These are phyloP conservation scores for Oryza coarctata DNA, from an alignment of 176 grass and related monocot species.

Conservation along the genomic window DNA sequence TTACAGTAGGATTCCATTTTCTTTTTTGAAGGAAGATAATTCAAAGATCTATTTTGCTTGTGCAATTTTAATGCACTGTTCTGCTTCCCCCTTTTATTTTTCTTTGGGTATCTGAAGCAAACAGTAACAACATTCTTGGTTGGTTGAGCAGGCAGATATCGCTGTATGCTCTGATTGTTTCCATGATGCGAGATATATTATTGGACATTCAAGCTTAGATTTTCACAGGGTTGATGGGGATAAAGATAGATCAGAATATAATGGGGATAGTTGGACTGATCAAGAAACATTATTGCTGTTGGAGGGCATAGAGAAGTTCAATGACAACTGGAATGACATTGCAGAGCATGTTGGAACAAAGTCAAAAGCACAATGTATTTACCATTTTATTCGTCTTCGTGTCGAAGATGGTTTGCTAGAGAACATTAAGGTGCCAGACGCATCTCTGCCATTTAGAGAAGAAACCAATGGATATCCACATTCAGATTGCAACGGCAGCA, in stretches of 20 bases:
- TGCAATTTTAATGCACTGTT: constrained; percentile 19
- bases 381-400: constrained; percentile 92
- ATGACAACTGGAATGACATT: constrained; percentile 84
- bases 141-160: constrained; percentile 71
- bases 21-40: neutral
- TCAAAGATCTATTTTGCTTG: neutral
- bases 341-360: constrained; percentile 85
- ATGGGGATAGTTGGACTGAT: constrained; percentile 79
- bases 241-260: constrained; percentile 55
- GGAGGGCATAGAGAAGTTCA: constrained; percentile 88
- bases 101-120: neutral
- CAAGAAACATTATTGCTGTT: constrained; percentile 87
- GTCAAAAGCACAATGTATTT: constrained; percentile 94
- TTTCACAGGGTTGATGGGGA: constrained; percentile 63
- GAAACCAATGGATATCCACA: constrained; percentile 37
- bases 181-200: constrained; percentile 79
- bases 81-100: constrained; percentile 15
- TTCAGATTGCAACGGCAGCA: constrained; percentile 53
- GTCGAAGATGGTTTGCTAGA: constrained; percentile 80
- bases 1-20: neutral
- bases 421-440: constrained; percentile 66
- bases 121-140: constrained; percentile 14
- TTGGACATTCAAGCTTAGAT: constrained; percentile 82
- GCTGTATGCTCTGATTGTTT: constrained; percentile 79
- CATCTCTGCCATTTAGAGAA: constrained; percentile 13